Conservation (phyloP, 305 asterid species). For the Rubia occidens region DNA sequence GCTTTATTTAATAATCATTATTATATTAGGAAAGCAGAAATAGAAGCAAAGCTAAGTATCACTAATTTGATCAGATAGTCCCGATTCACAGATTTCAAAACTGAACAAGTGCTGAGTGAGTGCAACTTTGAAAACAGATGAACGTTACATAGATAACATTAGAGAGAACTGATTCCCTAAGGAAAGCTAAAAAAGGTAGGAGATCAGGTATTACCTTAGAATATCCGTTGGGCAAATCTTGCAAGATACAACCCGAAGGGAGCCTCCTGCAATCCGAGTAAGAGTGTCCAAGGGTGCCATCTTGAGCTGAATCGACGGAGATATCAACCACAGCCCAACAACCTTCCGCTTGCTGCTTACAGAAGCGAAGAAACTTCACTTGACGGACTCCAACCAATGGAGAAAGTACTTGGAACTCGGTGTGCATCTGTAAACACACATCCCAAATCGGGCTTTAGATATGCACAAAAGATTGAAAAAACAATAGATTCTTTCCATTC, state of each 20-base stretch:
- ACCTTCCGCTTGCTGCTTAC: constrained; percentile 27
- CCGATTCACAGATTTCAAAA: constrained; percentile 20
- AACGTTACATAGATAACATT: constrained; percentile 10
- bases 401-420: constrained; percentile 27
- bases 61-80: constrained; percentile 22
- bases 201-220: constrained; percentile 20
- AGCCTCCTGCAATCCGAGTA: constrained; percentile 25
- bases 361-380: constrained; percentile 26
- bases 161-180: not conserved
- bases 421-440: constrained; percentile 23
- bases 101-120: constrained; percentile 5
- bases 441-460: constrained; percentile 2
- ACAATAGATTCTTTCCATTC: constrained; percentile 6
- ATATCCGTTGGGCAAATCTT: constrained; percentile 28
- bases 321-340: constrained; percentile 31
- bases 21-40: constrained; percentile 12
- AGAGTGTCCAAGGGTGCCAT: constrained; percentile 6
- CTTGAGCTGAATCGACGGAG: constrained; percentile 19
- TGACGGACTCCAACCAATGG: constrained; percentile 24
- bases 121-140: constrained; percentile 12
- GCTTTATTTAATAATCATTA: constrained; percentile 14
- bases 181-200: no score
- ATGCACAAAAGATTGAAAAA: not conserved
- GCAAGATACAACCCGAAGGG: constrained; percentile 31
- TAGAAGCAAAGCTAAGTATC: constrained; percentile 8